Evolutionary conservation across 169 alveolate species (phyloP), one percentile per base, ranked within the genome.

Genomic region (Miamiensis avidus): DNA sequence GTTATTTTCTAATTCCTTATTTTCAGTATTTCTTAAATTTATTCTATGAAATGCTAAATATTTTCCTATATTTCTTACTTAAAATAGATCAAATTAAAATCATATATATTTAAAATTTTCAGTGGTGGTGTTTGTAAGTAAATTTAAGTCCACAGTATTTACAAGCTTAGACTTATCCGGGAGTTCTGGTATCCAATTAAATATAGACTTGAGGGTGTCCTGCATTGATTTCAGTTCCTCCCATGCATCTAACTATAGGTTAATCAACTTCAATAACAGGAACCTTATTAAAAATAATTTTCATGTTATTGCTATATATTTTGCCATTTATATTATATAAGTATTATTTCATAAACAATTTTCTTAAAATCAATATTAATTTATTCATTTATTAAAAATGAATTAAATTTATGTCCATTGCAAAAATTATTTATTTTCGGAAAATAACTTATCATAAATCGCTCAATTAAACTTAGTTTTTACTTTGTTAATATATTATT

Each of bases 201-300:
- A 86, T 86, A 81, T 86, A 86, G 29, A 86, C 90, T 75, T 86
- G 75, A 81, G 90, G 90, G 81, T 86, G 90, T 29, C 90, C 90
- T 34, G 90, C 90, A 86, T 86, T 86, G 65, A 81, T 86, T 34
- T 86, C 81, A 29, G 90, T 86, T 49, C 90, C 90, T 30, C 90
- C 90, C 90, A 86, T 65, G 74, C 90, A 86, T 86, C 90, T 86
- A 65, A 86, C 90, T 27, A 81, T 64, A 81, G 81, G 77, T 25
- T 76, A 16, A 74, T 86, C 90, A 27, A 81, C 87, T 25, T 86
- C 81, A 32, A 86, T 86, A 31, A 86, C 76, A n/a, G 90, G 90
- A 74, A 86, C 82, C 69, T 49, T 11, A 11, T 11, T 49, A 49
- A 49, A 49, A 49, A 11, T 49, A 49, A 49, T 49, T 49, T 11